These are phyloP conservation scores for Oenanthe javanica DNA, from an alignment of 140 eudicot species.

Conservation along the genomic window DNA sequence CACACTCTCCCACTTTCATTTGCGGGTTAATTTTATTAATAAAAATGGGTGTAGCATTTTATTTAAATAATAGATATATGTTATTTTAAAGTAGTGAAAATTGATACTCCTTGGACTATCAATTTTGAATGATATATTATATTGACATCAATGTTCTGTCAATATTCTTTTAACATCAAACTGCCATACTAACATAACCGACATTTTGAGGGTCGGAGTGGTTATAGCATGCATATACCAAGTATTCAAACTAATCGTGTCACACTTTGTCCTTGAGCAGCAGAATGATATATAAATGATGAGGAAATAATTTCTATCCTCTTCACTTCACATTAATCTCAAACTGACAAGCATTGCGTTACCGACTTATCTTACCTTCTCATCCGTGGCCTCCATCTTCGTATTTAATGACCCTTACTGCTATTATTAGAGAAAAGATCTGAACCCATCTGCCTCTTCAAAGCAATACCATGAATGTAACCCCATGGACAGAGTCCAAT, in stretches of 20 bases:
- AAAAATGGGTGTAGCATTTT: too few relatives aligned
- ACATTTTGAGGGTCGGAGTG: background rate
- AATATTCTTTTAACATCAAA: background rate
- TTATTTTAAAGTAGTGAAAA: background rate
- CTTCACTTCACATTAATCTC: background rate
- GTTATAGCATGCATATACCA: background rate
- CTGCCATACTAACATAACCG: background rate
- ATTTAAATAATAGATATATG: too few relatives aligned
- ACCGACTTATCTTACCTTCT: background rate
- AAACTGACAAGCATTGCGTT: background rate
- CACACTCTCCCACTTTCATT: too few relatives aligned
- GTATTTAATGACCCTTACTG: background rate
- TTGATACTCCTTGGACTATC: background rate
- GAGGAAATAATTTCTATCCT: background rate
- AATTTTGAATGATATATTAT: too few relatives aligned
- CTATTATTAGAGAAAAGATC: background rate
- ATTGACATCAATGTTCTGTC: background rate
- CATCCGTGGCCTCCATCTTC: background rate
- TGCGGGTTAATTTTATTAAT: too few relatives aligned
- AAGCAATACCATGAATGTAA: background rate
- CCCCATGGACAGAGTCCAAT: background rate
- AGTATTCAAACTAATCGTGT: background rate
- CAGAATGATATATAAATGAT: background rate
- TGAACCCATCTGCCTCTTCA: background rate
- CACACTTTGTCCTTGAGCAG: background rate